phyloP scores from a whole-genome alignment of 1,284 basidiomycete genomes.

The Cerioporus squamosus region DNA sequence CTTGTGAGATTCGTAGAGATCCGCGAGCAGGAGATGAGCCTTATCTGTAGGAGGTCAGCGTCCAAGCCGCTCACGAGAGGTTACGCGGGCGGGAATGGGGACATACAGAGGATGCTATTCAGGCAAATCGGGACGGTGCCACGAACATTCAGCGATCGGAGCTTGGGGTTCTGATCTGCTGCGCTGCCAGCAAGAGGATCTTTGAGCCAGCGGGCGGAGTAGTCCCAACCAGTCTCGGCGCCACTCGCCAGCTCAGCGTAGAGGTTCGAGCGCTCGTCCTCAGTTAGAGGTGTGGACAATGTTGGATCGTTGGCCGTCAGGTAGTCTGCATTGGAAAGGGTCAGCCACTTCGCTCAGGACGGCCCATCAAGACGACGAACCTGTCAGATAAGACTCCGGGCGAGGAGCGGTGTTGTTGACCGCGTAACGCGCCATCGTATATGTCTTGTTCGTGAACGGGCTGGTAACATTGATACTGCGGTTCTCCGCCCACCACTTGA shows the following conservation, averaged over 20 bases:
- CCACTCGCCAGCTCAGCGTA: conserved; percentile 90
- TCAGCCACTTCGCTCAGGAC: neutral
- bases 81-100: neutral
- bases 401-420: conserved; percentile 87
- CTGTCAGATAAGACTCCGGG: conserved; percentile 80
- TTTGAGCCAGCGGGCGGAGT: conserved; percentile 52
- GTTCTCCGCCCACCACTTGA: conserved; percentile 83
- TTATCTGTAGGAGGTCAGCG: conserved; percentile 50
- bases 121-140: conserved; percentile 78
- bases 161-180: conserved; percentile 50
- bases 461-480: conserved; percentile 76
- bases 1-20: conserved; percentile 57
- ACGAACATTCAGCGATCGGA: conserved; percentile 76
- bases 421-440: conserved; percentile 73
- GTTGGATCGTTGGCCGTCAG: conserved; percentile 70
- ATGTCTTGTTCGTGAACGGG: conserved; percentile 70
- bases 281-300: conserved; percentile 58
- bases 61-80: neutral
- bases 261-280: conserved; percentile 63
- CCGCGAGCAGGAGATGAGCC: conserved; percentile 64
- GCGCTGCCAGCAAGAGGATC: conserved; percentile 45
- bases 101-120: conserved; percentile 84
- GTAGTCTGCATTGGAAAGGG: conserved; percentile 65
- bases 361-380: conserved; percentile 38
- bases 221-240: conserved; percentile 79